Evolutionary conservation across 2,329 filamentous ascomycete species (phyloP).

Genomic region (Clarireedia monteithiana): DNA sequence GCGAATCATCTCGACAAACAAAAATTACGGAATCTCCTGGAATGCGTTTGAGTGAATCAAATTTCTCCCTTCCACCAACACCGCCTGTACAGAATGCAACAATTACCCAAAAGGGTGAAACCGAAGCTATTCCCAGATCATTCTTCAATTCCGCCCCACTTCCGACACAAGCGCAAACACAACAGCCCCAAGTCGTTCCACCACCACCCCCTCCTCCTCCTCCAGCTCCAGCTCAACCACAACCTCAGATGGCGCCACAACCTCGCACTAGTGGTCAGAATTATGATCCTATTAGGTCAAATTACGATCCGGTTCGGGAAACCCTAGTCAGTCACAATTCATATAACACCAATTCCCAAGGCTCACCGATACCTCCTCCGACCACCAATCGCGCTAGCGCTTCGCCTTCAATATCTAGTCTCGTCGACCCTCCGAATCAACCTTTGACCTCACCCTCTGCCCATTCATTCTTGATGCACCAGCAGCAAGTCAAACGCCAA

Average conservation of each 20-base stretch:
- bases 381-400: slow-evolving; percentile 66
- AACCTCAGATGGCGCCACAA: background rate
- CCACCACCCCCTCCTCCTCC: background rate
- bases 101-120: slow-evolving; percentile 29
- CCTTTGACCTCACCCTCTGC: slow-evolving; percentile 25
- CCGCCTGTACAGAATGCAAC: slow-evolving; percentile 3
- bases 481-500: slow-evolving; percentile 19
- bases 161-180: background rate
- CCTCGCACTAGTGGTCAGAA: slow-evolving; percentile 66
- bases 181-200: slow-evolving; percentile 1
- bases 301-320: slow-evolving; percentile 55
- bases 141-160: slow-evolving; percentile 21
- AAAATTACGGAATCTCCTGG: slow-evolving; percentile 3
- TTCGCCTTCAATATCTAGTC: slow-evolving; percentile 84
- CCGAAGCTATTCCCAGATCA: slow-evolving; percentile 32
- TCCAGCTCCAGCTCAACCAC: slow-evolving; percentile 4
- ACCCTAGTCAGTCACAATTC: slow-evolving; percentile 42
- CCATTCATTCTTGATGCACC: slow-evolving; percentile 30
- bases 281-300: slow-evolving; percentile 83
- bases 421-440: slow-evolving; percentile 63
- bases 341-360: slow-evolving; percentile 37
- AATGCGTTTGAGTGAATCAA: slow-evolving; percentile 2
- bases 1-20: slow-evolving; percentile 4
- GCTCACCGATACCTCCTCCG: slow-evolving; percentile 37
- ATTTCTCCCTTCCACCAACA: slow-evolving; percentile 13